Conservation (phyloP, 306 rosid species). For the Quercus bicolor region DNA sequence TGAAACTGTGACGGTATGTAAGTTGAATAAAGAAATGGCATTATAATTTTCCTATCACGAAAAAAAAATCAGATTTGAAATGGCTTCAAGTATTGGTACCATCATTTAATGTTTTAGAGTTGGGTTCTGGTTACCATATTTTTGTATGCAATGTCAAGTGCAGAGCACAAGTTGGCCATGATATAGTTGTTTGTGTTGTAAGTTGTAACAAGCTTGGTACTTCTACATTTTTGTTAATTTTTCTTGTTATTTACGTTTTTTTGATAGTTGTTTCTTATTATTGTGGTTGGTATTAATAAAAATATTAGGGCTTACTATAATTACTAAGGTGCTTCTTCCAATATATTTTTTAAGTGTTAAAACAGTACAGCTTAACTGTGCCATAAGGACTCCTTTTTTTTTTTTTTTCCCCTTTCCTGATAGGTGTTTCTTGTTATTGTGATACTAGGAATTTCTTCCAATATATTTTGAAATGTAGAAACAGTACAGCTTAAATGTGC, state of each 20-base stretch:
- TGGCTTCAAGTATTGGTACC: neutral
- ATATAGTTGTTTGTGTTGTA: neutral
- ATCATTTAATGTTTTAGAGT: neutral
- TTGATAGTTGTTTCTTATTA: too few relatives aligned
- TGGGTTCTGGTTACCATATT: neutral
- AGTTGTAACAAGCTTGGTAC: neutral
- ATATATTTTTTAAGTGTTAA: neutral
- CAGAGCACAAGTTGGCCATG: neutral
- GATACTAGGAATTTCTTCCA: neutral
- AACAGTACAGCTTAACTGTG: neutral
- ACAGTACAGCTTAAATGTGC: neutral
- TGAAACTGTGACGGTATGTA: constrained; percentile 93
- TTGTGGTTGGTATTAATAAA: neutral
- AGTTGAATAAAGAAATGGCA: neutral
- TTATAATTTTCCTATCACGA: neutral
- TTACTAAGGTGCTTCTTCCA: neutral
- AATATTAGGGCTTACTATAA: neutral
- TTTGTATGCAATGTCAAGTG: neutral
- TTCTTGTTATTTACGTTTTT: neutral
- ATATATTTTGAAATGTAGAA: constrained; percentile 1
- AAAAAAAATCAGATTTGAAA: neutral
- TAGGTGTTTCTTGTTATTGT: neutral
- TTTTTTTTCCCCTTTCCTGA: too few relatives aligned
- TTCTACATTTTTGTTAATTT: neutral
- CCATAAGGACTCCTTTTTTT: neutral